These are phyloP conservation scores for Leptographium radiaticola DNA, from an alignment of 2,329 filamentous ascomycete genomes.

Conservation along the genomic window DNA sequence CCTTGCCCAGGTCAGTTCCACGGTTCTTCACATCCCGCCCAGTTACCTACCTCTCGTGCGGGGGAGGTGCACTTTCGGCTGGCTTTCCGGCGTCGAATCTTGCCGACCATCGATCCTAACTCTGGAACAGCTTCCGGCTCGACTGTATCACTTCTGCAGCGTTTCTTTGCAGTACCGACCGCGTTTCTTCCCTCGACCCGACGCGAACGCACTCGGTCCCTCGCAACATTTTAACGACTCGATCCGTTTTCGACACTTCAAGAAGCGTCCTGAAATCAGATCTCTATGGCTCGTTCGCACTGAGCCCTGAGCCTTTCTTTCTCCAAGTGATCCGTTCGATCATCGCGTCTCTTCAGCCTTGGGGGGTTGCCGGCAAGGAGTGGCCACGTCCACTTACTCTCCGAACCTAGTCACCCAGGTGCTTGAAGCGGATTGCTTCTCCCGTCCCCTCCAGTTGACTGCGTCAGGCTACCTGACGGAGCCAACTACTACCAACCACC, in stretches of 20 bases:
- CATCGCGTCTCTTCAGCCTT: conserved; percentile 24
- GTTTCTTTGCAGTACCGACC: neutral
- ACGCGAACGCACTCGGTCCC: neutral
- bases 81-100: too few relatives aligned
- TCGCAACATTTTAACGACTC: neutral
- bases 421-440: conserved; percentile 26
- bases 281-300: conserved; percentile 21
- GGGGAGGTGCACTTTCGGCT: neutral
- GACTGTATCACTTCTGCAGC: neutral
- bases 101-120: too few relatives aligned
- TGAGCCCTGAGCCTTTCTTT: neutral
- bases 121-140: too few relatives aligned
- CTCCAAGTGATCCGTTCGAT: conserved; percentile 7
- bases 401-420: conserved; percentile 17
- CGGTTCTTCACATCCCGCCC: neutral
- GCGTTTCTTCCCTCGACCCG: neutral
- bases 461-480: neutral
- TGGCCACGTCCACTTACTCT: conserved; percentile 13
- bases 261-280: conserved; percentile 11
- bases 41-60: too few relatives aligned
- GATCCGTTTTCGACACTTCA: neutral
- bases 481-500: conserved; percentile 10
- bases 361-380: conserved; percentile 18
- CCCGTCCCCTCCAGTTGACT: neutral
- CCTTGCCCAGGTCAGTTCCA: neutral